A percentile compares a stretch with the other conserved stretches of the same genome.
Conservation (phyloP, 176 grass and related monocot genomes). For the Miscanthus lutarioriparius region DNA sequence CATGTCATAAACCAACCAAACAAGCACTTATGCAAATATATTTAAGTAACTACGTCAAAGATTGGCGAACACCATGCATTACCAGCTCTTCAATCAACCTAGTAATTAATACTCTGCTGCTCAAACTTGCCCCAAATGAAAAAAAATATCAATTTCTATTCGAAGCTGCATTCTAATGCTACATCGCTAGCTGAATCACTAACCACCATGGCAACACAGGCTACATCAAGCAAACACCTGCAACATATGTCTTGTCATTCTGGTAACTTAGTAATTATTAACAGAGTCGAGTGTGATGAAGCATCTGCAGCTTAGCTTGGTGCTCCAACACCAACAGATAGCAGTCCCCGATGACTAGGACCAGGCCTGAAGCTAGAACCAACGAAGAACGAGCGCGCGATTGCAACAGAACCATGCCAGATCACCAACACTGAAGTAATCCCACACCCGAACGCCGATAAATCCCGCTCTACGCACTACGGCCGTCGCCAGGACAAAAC, state of each 20-base stretch:
- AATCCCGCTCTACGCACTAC: neutral
- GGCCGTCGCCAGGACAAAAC: neutral
- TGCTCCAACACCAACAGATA: neutral
- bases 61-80: neutral
- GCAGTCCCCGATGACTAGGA: neutral
- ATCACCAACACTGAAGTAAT: neutral
- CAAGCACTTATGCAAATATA: neutral
- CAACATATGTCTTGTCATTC: neutral
- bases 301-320: neutral
- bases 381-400: neutral
- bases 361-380: neutral
- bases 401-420: neutral
- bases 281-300: neutral
- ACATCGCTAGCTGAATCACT: neutral
- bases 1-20: neutral
- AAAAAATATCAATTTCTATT: neutral
- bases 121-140: neutral
- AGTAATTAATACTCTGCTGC: neutral
- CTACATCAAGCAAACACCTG: neutral
- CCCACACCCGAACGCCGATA: neutral
- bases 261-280: neutral
- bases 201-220: neutral
- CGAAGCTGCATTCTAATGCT: neutral
- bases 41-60: neutral
- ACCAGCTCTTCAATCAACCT: neutral